A percentile compares a stretch with the other conserved stretches of the same genome.
Conservation (phyloP, 306 rosid genomes). For the Gynostemma pentaphyllum region DNA sequence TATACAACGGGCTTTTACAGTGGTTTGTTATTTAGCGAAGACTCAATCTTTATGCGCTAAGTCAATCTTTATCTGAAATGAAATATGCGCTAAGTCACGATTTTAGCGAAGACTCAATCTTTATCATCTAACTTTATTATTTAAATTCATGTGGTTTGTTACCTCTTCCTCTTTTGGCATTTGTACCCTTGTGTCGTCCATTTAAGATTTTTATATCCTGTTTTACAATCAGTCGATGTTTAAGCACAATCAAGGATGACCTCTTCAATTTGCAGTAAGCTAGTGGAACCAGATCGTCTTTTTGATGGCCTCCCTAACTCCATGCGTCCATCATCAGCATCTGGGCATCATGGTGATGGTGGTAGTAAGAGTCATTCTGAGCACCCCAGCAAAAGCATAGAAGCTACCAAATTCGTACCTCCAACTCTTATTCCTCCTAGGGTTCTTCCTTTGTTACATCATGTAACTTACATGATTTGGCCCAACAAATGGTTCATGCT, state of each 20-base stretch:
- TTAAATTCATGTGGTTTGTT: too few species aligned
- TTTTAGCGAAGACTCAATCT: too few species aligned
- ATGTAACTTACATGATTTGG: slow-evolving; percentile 79
- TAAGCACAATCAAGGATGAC: slow-evolving; percentile 12
- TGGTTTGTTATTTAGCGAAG: too few species aligned
- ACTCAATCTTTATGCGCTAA: too few species aligned
- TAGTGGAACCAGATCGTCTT: slow-evolving; percentile 91
- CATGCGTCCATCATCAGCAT: slow-evolving; percentile 56
- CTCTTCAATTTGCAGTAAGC: slow-evolving; percentile 58
- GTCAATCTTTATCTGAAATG: too few species aligned
- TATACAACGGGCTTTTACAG: too few species aligned
- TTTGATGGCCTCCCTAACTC: slow-evolving; percentile 81
- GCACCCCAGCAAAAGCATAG: slow-evolving; percentile 28
- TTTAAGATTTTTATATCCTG: not conserved
- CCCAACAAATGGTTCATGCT: slow-evolving; percentile 76
- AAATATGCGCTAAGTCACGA: too few species aligned
- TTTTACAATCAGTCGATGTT: not conserved
- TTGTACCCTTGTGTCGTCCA: too few species aligned
- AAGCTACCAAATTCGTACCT: slow-evolving; percentile 37
- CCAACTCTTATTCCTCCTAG: slow-evolving; percentile 78
- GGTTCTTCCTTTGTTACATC: slow-evolving; percentile 80
- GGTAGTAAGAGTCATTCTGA: slow-evolving; percentile 36
- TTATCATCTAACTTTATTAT: too few species aligned
- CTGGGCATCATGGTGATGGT: slow-evolving; percentile 30
- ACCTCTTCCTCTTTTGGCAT: too few species aligned